phyloP scores from a whole-genome alignment of 2,329 filamentous ascomycete species.

The Geosmithia flava region DNA sequence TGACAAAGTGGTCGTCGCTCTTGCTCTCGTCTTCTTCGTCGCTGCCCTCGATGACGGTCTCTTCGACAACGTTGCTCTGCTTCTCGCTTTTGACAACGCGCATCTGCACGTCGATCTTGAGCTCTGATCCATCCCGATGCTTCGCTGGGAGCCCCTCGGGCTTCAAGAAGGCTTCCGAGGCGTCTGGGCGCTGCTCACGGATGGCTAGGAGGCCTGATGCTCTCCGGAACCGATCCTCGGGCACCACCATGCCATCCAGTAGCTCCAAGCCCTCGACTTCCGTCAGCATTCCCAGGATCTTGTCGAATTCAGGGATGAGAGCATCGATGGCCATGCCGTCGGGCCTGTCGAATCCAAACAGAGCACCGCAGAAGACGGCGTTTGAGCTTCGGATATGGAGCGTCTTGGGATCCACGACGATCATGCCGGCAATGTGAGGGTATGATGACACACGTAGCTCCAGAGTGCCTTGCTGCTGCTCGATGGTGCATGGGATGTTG shows the following conservation, averaged over 20 bases:
- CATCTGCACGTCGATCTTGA: constrained; percentile 94
- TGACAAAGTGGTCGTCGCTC: constrained; percentile 29
- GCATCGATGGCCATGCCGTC: constrained; percentile 70
- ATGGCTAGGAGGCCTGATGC: constrained; percentile 76
- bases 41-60: constrained; percentile 51
- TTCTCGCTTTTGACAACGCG: constrained; percentile 86
- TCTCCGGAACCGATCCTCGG: constrained; percentile 88
- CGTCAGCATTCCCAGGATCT: constrained; percentile 65
- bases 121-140: constrained; percentile 81
- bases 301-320: constrained; percentile 78
- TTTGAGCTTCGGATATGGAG: constrained; percentile 86
- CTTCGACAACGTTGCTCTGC: constrained; percentile 44
- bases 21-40: constrained; percentile 36
- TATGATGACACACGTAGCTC: constrained; percentile 84
- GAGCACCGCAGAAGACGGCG: constrained; percentile 79
- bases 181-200: constrained; percentile 70
- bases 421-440: constrained; percentile 92
- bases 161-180: constrained; percentile 64
- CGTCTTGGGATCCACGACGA: constrained; percentile 72
- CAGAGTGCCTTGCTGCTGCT: constrained; percentile 55
- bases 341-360: constrained; percentile 81
- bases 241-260: constrained; percentile 89
- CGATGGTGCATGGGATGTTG: constrained; percentile 75
- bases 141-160: constrained; percentile 75
- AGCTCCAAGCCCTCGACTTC: constrained; percentile 78